Evolutionary conservation across 257 asterid species (phyloP).

Genomic region (Cynanchum wilfordii): DNA sequence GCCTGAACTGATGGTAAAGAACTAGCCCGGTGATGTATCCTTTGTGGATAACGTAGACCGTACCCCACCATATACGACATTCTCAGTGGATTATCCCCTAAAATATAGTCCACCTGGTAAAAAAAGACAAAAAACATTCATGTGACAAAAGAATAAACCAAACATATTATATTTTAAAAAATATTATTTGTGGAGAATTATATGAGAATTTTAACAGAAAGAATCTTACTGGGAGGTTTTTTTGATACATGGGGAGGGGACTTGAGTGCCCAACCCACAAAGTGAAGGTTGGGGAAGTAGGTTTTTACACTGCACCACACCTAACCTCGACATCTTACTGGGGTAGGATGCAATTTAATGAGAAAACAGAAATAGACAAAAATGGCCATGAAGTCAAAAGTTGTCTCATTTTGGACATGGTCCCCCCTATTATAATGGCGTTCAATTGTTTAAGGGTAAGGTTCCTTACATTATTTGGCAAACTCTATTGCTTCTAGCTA

Average conservation of each 20-base stretch:
- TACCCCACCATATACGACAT: constrained; percentile 92
- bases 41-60: constrained; percentile 55
- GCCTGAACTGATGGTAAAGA: constrained; percentile 52
- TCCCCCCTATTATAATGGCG: constrained; percentile 1
- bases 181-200: too few species aligned
- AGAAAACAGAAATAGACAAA: background rate
- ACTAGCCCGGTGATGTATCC: constrained; percentile 81
- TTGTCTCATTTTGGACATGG: constrained; percentile 4
- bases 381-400: background rate
- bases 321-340: too few species aligned
- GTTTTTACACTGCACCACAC: too few species aligned
- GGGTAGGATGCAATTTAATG: background rate
- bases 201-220: too few species aligned
- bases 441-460: background rate
- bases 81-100: constrained; percentile 76
- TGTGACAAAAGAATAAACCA: background rate
- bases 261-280: too few species aligned
- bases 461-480: background rate
- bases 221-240: too few species aligned
- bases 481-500: background rate
- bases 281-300: too few species aligned
- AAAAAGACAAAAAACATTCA: background rate
- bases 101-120: constrained; percentile 74
- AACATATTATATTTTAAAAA: too few species aligned
- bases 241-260: too few species aligned